Percentiles rank a stretch among this genome's conserved stretches.
Conservation (phyloP, 176 grass and related monocot genomes). For the Bolboschoenus planiculmis region DNA sequence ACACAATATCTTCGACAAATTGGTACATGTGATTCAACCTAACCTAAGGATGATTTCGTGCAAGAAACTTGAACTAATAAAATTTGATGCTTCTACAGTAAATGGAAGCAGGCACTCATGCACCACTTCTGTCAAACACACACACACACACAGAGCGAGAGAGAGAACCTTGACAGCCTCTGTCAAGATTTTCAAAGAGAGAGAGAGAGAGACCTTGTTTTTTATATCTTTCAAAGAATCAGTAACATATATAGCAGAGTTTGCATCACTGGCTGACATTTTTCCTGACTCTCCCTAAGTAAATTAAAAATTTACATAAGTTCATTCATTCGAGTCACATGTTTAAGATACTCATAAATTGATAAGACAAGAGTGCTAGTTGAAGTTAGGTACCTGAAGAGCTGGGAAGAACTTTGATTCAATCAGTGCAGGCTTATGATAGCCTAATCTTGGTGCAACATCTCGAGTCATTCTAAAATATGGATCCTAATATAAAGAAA, state of each 20-base stretch:
- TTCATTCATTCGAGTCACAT: slow-evolving; percentile 1
- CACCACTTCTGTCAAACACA: neutral
- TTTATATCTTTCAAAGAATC: slow-evolving; percentile 83
- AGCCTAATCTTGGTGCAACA: slow-evolving; percentile 95
- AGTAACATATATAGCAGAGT: slow-evolving; percentile 97
- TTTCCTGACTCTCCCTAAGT: slow-evolving; percentile 82
- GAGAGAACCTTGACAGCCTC: neutral
- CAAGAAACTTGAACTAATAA: neutral
- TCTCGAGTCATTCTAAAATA: slow-evolving; percentile 99
- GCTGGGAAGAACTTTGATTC: slow-evolving; percentile 97
- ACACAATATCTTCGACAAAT: neutral
- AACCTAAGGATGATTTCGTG: neutral
- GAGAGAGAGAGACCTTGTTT: slow-evolving; percentile 50
- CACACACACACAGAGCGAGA: neutral
- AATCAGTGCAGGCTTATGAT: slow-evolving; percentile 86
- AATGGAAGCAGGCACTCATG: neutral
- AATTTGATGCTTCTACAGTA: neutral
- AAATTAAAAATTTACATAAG: slow-evolving; percentile 15
- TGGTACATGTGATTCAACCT: neutral
- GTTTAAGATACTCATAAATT: slow-evolving; percentile 14
- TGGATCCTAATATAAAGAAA: slow-evolving; percentile 59
- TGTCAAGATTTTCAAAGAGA: neutral
- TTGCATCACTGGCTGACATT: slow-evolving; percentile 96
- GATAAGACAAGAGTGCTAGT: neutral
- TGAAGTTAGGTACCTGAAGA: slow-evolving; percentile 63